Conservation (phyloP, 176 grass and related monocot genomes). For the Areca catechu region DNA sequence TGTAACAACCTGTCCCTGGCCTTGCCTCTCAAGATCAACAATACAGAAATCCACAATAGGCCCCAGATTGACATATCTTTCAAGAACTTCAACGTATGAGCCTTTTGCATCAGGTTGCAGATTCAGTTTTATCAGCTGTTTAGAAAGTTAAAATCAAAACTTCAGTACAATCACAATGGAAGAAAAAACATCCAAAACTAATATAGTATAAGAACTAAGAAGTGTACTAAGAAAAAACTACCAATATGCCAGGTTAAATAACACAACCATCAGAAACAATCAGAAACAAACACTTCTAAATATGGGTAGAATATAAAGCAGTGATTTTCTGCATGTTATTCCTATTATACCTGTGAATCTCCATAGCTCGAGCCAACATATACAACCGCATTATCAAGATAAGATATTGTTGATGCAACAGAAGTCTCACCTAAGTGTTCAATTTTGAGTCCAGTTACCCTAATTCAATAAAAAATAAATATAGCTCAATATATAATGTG, state of each 20-base stretch:
- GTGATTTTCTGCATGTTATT: background rate
- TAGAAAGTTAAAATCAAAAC: background rate
- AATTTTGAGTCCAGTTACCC: conserved; percentile 97
- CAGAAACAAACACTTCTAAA: too few species aligned
- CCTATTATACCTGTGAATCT: conserved; percentile 77
- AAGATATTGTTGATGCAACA: conserved; percentile 86
- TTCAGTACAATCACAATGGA: too few species aligned
- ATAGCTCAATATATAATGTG: background rate
- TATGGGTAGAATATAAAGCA: too few species aligned
- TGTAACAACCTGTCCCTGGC: conserved; percentile 87
- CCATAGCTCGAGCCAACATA: conserved; percentile 97
- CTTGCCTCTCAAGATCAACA: conserved; percentile 94
- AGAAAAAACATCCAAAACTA: too few species aligned
- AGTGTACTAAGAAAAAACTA: too few species aligned
- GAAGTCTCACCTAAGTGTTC: conserved; percentile 92
- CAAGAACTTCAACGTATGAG: conserved; percentile 89
- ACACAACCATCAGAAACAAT: too few species aligned
- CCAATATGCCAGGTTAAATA: too few species aligned
- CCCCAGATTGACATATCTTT: conserved; percentile 84
- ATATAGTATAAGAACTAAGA: too few species aligned
- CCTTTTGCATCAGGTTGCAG: conserved; percentile 84
- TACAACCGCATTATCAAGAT: conserved; percentile 97
- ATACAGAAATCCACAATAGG: conserved; percentile 94
- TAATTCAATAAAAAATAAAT: conserved; percentile 18
- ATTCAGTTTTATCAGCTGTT: conserved; percentile 90